These are phyloP conservation scores for Mycena pura DNA, from an alignment of 768 basidiomycete genomes.

Conservation along the genomic window DNA sequence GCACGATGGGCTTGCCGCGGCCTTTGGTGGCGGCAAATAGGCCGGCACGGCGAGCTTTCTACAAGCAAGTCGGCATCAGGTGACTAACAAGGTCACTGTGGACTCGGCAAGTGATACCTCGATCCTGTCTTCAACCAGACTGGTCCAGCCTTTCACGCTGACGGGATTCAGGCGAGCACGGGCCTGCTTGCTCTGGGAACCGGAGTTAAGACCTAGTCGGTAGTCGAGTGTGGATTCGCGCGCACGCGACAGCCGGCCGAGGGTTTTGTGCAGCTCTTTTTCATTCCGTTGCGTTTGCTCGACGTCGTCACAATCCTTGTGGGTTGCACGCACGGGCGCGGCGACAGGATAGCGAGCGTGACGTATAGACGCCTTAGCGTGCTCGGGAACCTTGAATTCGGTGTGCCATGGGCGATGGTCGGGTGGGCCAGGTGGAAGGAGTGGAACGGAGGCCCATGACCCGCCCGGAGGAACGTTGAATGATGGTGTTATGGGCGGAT, in stretches of 20 bases:
- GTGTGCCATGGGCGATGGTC: constrained; percentile 76
- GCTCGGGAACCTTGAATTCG: constrained; percentile 65
- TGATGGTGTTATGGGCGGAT: constrained; percentile 1
- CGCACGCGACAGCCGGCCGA: constrained; percentile 65
- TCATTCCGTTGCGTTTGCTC: constrained; percentile 52
- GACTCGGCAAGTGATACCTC: constrained; percentile 55
- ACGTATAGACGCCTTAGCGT: constrained; percentile 59
- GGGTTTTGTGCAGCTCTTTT: constrained; percentile 59
- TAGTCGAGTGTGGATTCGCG: constrained; percentile 81
- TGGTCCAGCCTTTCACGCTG: constrained; percentile 75
- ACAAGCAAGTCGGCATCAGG: not conserved
- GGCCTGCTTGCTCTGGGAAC: constrained; percentile 20
- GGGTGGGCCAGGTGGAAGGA: constrained; percentile 61
- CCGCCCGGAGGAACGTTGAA: constrained; percentile 30
- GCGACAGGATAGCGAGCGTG: constrained; percentile 52
- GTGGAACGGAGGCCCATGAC: constrained; percentile 56
- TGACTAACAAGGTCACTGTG: not conserved
- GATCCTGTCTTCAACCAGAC: constrained; percentile 79
- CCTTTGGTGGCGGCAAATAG: constrained; percentile 78
- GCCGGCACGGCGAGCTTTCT: constrained; percentile 74
- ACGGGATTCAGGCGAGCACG: constrained; percentile 56
- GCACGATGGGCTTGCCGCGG: constrained; percentile 51
- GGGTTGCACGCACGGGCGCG: constrained; percentile 29
- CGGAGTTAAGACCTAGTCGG: constrained; percentile 66
- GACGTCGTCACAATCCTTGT: constrained; percentile 21